These are phyloP conservation scores for Acanthamoeba pearcei DNA, from an alignment of 208 protist genomes.

Conservation along the genomic window DNA sequence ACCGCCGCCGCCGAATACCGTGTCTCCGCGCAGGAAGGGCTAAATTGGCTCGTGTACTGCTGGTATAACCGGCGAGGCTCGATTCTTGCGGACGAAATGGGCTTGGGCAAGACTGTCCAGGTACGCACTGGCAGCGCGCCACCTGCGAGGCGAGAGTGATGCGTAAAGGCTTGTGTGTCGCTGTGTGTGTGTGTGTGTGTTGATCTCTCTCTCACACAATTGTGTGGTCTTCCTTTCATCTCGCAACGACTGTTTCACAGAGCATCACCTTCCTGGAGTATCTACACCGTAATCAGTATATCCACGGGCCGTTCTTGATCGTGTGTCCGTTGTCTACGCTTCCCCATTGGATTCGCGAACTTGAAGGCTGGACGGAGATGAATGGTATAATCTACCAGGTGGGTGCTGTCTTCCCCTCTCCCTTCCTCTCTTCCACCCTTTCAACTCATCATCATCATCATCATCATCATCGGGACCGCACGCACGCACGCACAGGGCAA, in stretches of 20 bases:
- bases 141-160: too few species aligned
- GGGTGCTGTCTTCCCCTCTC: too few species aligned
- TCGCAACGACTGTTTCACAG: constrained; percentile 95
- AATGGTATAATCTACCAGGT: constrained; percentile 94
- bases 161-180: too few species aligned
- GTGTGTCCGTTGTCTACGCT: constrained; percentile 96
- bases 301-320: constrained; percentile 95
- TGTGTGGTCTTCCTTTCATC: too few species aligned
- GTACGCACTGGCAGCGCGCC: not conserved
- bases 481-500: constrained; percentile 92
- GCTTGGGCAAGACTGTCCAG: constrained; percentile 88
- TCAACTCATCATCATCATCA: too few species aligned
- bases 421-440: too few species aligned
- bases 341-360: constrained; percentile 94
- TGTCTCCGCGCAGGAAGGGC: constrained; percentile 86
- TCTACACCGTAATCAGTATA: not conserved
- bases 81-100: constrained; percentile 98
- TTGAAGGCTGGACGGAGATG: constrained; percentile 90
- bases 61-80: constrained; percentile 92
- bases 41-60: constrained; percentile 95
- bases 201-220: too few species aligned
- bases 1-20: constrained; percentile 93
- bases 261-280: constrained; percentile 89
- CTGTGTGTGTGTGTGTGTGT: too few species aligned
- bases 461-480: too few species aligned